These are phyloP conservation scores for Diospyros kaki DNA, from an alignment of 148 eudicot genomes.

Conservation along the genomic window DNA sequence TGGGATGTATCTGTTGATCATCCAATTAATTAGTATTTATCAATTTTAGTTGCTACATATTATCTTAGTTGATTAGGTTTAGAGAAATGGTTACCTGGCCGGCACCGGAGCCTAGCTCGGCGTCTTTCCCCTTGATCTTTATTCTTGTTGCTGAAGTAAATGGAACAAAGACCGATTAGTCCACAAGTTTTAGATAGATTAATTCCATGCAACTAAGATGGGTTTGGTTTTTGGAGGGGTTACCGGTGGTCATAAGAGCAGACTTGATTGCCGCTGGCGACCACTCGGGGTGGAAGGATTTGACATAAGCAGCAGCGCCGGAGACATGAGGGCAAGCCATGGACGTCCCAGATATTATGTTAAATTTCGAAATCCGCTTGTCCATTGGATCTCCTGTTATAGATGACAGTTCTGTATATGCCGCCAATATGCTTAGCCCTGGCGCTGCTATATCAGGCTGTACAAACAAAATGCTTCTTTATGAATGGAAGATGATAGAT, in stretches of 20 bases:
- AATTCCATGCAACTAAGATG: too few species aligned
- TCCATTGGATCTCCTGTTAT: slow-evolving; percentile 34
- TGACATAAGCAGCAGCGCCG: slow-evolving; percentile 73
- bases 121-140: slow-evolving; percentile 30
- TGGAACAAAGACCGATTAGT: not conserved
- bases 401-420: slow-evolving; percentile 37
- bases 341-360: slow-evolving; percentile 71
- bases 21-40: too few species aligned
- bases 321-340: slow-evolving; percentile 87
- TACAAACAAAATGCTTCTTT: not conserved
- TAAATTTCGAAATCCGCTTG: slow-evolving; percentile 33
- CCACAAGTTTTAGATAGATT: too few species aligned
- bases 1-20: slow-evolving; percentile 41
- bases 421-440: slow-evolving; percentile 72
- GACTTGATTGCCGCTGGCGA: slow-evolving; percentile 82
- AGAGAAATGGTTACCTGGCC: too few species aligned
- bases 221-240: not conserved
- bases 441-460: slow-evolving; percentile 92
- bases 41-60: too few species aligned
- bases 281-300: slow-evolving; percentile 77
- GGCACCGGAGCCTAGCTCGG: too few species aligned
- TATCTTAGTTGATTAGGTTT: too few species aligned
- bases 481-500: too few species aligned
- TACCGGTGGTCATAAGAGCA: slow-evolving; percentile 94
- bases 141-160: slow-evolving; percentile 51